phyloP scores from a whole-genome alignment of 305 asterid genomes.

The Solanum chacoense region DNA sequence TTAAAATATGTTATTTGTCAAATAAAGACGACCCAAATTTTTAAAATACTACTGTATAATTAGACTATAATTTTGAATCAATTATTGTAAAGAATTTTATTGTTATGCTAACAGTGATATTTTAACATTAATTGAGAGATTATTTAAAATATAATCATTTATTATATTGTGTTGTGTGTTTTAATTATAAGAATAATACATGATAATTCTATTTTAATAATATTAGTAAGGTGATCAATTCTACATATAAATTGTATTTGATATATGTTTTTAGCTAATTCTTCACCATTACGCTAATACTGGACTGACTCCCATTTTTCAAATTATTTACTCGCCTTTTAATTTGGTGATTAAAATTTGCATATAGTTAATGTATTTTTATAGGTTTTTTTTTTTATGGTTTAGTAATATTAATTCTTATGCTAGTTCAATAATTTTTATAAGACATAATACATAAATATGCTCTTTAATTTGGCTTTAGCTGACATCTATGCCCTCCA shows the following conservation, averaged over 20 bases:
- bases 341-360: not conserved
- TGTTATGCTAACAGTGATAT: not conserved
- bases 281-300: not conserved
- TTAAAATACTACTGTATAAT: not conserved
- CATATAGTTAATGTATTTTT: not conserved
- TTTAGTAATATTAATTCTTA: not conserved
- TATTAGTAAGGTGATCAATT: not conserved
- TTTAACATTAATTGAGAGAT: not conserved
- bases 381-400: too few relatives aligned
- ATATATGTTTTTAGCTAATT: not conserved
- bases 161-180: not conserved
- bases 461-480: too few relatives aligned
- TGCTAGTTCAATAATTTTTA: not conserved
- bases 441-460: too few relatives aligned
- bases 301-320: not conserved
- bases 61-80: not conserved
- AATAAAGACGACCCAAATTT: not conserved
- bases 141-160: not conserved
- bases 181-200: not conserved
- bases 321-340: not conserved
- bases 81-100: not conserved
- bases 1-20: not conserved
- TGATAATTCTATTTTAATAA: not conserved
- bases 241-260: too few relatives aligned
- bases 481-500: too few relatives aligned